These are phyloP conservation scores for Dalechampia spathulata DNA, from an alignment of 441 rosid genomes.

Conservation along the genomic window DNA sequence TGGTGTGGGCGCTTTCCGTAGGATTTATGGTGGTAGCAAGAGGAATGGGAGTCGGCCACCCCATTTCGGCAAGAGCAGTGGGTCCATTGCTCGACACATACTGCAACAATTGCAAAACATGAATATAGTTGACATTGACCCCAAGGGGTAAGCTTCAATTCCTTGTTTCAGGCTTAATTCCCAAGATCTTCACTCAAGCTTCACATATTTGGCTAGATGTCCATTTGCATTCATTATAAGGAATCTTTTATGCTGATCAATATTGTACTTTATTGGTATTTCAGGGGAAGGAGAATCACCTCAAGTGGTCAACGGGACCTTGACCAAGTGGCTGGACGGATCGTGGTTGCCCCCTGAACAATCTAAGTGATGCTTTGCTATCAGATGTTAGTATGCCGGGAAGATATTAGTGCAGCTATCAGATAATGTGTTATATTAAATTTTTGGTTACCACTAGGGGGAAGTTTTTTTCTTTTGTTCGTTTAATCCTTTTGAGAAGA, in stretches of 20 bases:
- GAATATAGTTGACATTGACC: conserved; percentile 61
- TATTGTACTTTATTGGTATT: not conserved
- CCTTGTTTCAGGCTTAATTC: no score
- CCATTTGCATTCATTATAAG: no score
- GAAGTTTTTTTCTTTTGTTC: no score
- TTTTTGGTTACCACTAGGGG: no score
- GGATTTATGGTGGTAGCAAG: conserved; percentile 91
- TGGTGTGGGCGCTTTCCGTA: conserved; percentile 81
- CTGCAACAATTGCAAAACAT: conserved; percentile 68
- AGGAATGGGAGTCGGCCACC: conserved; percentile 94
- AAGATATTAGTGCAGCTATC: no score
- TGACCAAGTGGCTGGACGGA: conserved; percentile 83
- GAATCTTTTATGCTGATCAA: no score
- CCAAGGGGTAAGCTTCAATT: conserved; percentile 76
- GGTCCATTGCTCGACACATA: conserved; percentile 74
- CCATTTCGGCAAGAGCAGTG: conserved; percentile 87
- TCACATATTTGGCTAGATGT: no score
- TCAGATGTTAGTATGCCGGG: no score
- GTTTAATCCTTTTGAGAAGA: no score
- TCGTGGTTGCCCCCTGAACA: conserved; percentile 21
- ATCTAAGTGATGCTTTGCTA: no score
- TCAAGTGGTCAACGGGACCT: conserved; percentile 81
- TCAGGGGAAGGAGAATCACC: conserved; percentile 74
- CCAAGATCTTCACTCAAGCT: no score
- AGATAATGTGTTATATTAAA: no score